These are phyloP conservation scores for Vicia faba DNA, from an alignment of 306 rosid species.

Conservation along the genomic window DNA sequence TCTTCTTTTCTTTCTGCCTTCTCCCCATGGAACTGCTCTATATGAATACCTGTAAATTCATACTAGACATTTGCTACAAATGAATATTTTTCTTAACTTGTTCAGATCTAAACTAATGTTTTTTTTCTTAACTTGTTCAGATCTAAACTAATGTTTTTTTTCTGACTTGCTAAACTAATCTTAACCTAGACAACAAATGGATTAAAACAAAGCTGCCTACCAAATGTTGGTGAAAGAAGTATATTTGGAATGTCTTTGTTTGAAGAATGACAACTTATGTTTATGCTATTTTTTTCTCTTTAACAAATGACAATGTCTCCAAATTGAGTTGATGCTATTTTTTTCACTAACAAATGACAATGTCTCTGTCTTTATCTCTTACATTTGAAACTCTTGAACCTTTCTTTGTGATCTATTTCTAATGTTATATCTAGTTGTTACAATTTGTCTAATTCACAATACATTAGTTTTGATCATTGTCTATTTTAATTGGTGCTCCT, in stretches of 20 bases:
- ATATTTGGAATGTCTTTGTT: not conserved
- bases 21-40: conserved; percentile 23
- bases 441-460: conserved; percentile 13
- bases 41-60: conserved; percentile 9
- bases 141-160: conserved; percentile 29
- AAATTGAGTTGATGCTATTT: conserved; percentile 25
- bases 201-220: not conserved
- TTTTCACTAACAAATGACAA: not conserved
- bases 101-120: conserved; percentile 17
- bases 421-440: conserved; percentile 4
- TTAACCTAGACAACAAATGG: not conserved
- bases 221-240: not conserved
- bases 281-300: not conserved
- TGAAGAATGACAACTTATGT: not conserved
- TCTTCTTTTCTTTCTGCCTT: not conserved
- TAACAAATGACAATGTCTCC: conserved; percentile 3
- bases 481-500: conserved; percentile 7
- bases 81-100: conserved; percentile 5
- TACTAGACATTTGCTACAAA: not conserved
- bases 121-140: not conserved
- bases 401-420: not conserved
- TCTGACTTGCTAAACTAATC: conserved; percentile 12
- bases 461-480: conserved; percentile 20
- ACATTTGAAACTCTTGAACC: not conserved
- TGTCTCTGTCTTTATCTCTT: not conserved